Evolutionary conservation across 2,329 filamentous ascomycete species (phyloP), one percentile per base, ranked within the genome.

Genomic region (Ceratocystis eucalypticola): DNA sequence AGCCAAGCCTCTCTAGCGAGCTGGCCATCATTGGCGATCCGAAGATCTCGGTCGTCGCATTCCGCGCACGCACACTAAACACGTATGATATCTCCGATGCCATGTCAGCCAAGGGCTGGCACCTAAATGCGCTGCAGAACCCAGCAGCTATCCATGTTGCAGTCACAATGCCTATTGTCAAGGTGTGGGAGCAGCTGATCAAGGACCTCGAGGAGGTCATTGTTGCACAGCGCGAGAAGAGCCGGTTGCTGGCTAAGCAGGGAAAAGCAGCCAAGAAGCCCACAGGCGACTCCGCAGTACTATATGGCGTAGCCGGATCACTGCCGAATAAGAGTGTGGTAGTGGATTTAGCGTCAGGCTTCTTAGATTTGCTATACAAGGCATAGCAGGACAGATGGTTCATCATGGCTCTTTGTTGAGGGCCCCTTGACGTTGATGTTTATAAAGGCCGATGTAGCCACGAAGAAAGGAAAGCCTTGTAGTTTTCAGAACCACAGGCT

Each of bases 271-370:
- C 77, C 41, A 82, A 86, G 75, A 84, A 86, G 74, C 85, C 84
- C 28, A 82, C 85, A 71, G 90, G 90, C 1, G 89, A 96, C 74
- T 86, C 90, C 15, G 89, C 91, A 1, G 92, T 92, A 3, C 77
- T 99, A 69, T 99, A 99, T 76, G 94, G 94, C 65, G 92, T 99
- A 67, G 94, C 94, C 0, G 94, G 94, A 5, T 95, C 89, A 72
- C 77, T 99, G 75, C 94, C 94, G 1, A 95, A 99, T 75, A 97
- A 97, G 83, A 91, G 88, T 71, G 87, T 99, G 44, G 91, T 99
- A 41, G 89, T 90, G 70, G 90, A 96, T 72, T 77, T 99, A 73
- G 93, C 92, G 1, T 89, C 82, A 70, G 93, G 91, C 0, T 99
- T 97, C 76, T 80, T 97, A 73, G 92, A 97, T 77, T 87, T 94